Evolutionary conservation across 2,329 filamentous ascomycete genomes (phyloP).

Genomic region (Chaetothyriales sp.): DNA sequence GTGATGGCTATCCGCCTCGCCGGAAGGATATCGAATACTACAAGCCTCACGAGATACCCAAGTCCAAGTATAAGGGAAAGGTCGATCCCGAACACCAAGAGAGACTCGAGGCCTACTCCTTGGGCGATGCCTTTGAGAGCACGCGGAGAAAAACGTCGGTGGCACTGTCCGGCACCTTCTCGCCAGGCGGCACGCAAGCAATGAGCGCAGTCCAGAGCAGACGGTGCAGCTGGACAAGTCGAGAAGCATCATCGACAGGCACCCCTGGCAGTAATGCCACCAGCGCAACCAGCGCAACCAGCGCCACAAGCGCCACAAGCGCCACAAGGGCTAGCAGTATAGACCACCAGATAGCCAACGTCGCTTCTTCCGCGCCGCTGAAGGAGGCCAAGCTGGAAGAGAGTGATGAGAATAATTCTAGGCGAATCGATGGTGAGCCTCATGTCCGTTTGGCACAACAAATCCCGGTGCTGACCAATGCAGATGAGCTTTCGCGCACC

Average conservation of each 20-base stretch:
- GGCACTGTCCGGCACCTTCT: slow-evolving; percentile 15
- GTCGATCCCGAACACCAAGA: slow-evolving; percentile 34
- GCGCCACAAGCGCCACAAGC: background rate
- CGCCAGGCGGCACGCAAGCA: slow-evolving; percentile 18
- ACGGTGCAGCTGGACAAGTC: slow-evolving; percentile 4
- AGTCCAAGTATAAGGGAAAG: slow-evolving; percentile 36
- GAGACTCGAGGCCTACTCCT: slow-evolving; percentile 32
- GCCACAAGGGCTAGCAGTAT: too few species aligned
- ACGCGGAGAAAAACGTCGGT: slow-evolving; percentile 10
- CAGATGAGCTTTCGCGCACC: background rate
- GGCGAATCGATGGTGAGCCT: background rate
- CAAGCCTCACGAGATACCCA: slow-evolving; percentile 33
- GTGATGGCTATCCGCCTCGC: slow-evolving; percentile 1
- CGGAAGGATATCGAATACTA: slow-evolving; percentile 35
- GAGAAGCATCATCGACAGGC: slow-evolving; percentile 14
- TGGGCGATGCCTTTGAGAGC: slow-evolving; percentile 21
- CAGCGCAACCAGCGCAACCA: slow-evolving; percentile 3
- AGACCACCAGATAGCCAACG: background rate
- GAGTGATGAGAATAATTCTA: background rate
- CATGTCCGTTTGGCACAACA: background rate
- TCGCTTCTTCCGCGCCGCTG: background rate
- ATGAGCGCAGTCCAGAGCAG: slow-evolving; percentile 13
- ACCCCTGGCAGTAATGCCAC: slow-evolving; percentile 4
- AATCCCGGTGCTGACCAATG: background rate
- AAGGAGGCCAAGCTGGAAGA: background rate